Evolutionary conservation across 441 rosid species (phyloP), one percentile per base, ranked within the genome.

Genomic region (Erysimum pusillum): DNA sequence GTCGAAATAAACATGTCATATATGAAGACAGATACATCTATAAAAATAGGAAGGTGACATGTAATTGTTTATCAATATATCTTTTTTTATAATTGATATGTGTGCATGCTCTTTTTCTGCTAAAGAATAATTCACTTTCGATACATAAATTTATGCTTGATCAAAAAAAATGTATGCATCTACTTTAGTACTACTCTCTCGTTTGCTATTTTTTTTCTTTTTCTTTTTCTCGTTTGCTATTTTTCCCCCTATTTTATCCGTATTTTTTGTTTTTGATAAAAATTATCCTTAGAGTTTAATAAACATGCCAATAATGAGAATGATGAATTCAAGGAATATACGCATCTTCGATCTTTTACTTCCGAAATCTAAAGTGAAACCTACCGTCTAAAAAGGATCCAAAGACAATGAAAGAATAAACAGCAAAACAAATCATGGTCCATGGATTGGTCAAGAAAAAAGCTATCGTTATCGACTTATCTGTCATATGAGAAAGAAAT

Each of bases 381-480:
- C 48, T 52, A 44, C 68, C 48, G 60, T 41, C 57, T 52, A 31
- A 41, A 76, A 48, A 74, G 25, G 25, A 31, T n/a, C n/a, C n/a
- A 53, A 41, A 28, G 63, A 13, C 56, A 9, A 3, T 13, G 31
- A 62, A 76, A 44, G 65, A 76, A 63, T 59, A 62, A 49, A 70
- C 69, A 35, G 65, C 42, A 34, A 63, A 52, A 44, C 52, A 53
- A 53, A 52, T 53, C 48, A 66, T 65, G n/a, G n/a, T n/a, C n/a
- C n/a, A n/a, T 28, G 39, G 48, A n/a, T 28, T 69, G 58, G 70
- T 52, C 59, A 61, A 69, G 38, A 32, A 18, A 31, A 51, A 44
- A 73, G 44, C 62, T 62, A 73, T 63, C 76, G 45, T 52, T 52
- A 11, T 63, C 69, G n/a, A n/a, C n/a, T n/a, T n/a, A n/a, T n/a